Conservation (phyloP, 192 early-diverging fungal genomes). For the Linnemannia schmuckeri region DNA sequence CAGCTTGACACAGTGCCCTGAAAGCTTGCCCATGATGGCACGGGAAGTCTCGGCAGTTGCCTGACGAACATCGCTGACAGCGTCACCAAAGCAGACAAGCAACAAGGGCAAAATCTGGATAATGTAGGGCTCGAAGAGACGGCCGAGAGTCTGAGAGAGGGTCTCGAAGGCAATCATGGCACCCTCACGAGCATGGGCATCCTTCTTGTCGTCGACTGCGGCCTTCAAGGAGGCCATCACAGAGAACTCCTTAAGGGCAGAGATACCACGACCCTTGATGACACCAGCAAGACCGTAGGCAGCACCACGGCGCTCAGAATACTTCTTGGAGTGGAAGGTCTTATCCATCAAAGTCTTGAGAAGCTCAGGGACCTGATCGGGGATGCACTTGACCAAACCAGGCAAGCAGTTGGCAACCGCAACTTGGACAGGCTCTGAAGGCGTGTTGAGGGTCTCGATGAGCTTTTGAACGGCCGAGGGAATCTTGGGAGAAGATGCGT, state of each 20-base stretch:
- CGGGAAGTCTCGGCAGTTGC: conserved; percentile 91
- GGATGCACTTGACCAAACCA: conserved; percentile 84
- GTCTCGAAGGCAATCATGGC: conserved; percentile 96
- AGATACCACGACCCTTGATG: conserved; percentile 91
- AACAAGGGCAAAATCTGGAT: conserved; percentile 93
- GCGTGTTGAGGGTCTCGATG: conserved; percentile 91
- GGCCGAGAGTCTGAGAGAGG: conserved; percentile 84
- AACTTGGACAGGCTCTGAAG: conserved; percentile 94
- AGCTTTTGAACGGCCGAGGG: conserved; percentile 87
- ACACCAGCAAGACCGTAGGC: conserved; percentile 97
- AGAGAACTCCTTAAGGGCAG: conserved; percentile 84
- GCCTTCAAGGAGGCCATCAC: conserved; percentile 88
- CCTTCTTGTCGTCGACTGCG: conserved; percentile 84
- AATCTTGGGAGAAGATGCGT: conserved; percentile 78
- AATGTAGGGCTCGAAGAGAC: conserved; percentile 97
- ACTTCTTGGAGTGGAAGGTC: conserved; percentile 81
- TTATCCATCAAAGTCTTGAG: conserved; percentile 75
- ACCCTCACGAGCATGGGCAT: conserved; percentile 85
- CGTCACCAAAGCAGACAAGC: conserved; percentile 90
- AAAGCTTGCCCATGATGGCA: conserved; percentile 95
- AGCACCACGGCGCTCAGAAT: conserved; percentile 90
- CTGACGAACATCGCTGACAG: conserved; percentile 82
- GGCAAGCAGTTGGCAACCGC: conserved; percentile 96
- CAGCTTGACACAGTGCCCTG: conserved; percentile 96
- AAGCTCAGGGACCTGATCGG: conserved; percentile 68